Conservation (phyloP, 805 yeast species). For the Geotrichum ghanense region DNA sequence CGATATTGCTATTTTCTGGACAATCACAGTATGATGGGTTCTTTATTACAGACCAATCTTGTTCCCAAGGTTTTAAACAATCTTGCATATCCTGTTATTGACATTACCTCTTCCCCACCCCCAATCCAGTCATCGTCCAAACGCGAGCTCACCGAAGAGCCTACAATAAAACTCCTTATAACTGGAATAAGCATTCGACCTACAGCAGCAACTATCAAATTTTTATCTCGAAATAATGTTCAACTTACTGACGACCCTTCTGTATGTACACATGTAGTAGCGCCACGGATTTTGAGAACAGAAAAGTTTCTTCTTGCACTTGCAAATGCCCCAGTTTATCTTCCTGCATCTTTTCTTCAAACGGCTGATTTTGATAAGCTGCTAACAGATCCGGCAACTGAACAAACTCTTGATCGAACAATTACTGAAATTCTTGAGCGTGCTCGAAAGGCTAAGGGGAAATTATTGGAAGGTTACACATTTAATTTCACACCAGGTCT, state of each 20-base stretch:
- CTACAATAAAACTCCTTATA: constrained; percentile 12
- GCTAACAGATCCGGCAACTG: neutral
- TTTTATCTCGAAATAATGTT: constrained; percentile 37
- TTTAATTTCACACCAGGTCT: constrained; percentile 47
- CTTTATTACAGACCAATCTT: constrained; percentile 42
- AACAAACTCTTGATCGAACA: constrained; percentile 12
- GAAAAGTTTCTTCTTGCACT: constrained; percentile 73
- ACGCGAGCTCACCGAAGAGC: constrained; percentile 7
- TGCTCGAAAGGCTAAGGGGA: constrained; percentile 13
- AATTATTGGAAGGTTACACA: constrained; percentile 36
- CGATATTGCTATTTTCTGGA: constrained; percentile 39
- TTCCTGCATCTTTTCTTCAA: neutral
- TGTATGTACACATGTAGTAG: constrained; percentile 40
- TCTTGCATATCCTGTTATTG: constrained; percentile 26
- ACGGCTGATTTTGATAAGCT: neutral
- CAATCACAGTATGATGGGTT: constrained; percentile 31
- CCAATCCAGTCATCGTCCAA: too few relatives aligned
- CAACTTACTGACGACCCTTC: constrained; percentile 29
- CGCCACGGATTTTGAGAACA: constrained; percentile 76
- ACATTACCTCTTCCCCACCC: constrained; percentile 5
- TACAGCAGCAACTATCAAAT: constrained; percentile 19
- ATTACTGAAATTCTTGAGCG: constrained; percentile 14
- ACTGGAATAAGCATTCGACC: constrained; percentile 14
- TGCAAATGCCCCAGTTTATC: constrained; percentile 26
- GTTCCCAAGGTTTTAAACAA: constrained; percentile 30